Base-by-base conservation (phyloP, 495 filamentous ascomycete species). In the Hyaloscypha finlandica region DNA sequence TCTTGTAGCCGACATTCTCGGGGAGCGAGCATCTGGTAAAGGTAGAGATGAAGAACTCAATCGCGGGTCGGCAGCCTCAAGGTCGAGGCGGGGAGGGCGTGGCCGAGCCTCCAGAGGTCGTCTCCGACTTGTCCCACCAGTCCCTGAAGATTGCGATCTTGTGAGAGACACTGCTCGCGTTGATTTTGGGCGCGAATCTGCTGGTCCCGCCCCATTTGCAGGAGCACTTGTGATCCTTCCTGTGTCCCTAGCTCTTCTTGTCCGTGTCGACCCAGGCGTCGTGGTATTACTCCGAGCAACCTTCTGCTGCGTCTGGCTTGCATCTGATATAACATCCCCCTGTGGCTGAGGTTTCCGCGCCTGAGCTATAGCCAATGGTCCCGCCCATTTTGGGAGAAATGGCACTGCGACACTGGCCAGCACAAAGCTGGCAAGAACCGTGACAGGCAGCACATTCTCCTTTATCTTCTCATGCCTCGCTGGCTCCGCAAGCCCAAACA, bases 401-500 rank as follows among this genome's bases (percentile, higher is more conserved):
- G 85, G 80, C 30, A 82, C 78, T 14, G 78, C 84, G 22, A 90
- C 77, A 70, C 86, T 86, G 20, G 86, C 89, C 52, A 91, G 76
- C 31, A 92, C 84, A 66, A 92, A 84, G 77, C 89, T 91, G 31
- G 86, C 86, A 30, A 92, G 80, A 8, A 92, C 82, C 19, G 88
- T 89, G 42, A 91, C 88, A 3, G 90, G 90, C 48, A 92, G 77
- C 6, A 88, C 80, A 73, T 92, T 92, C 76, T 92, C 90, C 59
- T 87, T 86, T 65, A 92, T 90, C 76, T 86, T 87, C 71, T 92
- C 89, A 63, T 85, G 80, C 61, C 85, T 81, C 59, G 75, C 76
- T 3, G 76, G 80, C 66, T 91, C 89, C 33, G 84, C 81, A 8
- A 85, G 79, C 4, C 89, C 89, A 75, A 92, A 92, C 30, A 92